Evolutionary conservation across 176 grass and related monocot genomes (phyloP).

Genomic region (Tillandsia fasciculata): DNA sequence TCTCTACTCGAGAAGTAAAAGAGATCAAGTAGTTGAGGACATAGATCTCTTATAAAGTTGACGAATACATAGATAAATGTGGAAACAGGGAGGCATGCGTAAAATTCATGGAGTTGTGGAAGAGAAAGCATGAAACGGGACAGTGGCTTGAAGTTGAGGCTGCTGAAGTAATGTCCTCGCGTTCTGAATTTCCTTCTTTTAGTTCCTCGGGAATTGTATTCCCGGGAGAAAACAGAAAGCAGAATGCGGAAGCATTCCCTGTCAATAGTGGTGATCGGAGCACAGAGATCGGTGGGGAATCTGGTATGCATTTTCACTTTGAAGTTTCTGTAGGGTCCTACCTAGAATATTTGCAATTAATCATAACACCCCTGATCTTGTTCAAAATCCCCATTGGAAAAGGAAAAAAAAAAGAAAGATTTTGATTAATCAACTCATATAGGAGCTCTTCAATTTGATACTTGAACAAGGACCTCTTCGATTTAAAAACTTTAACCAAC

Average conservation of each 20-base stretch:
- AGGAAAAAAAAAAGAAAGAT: background rate
- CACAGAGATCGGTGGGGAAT: conserved; percentile 52
- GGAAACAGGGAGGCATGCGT: conserved; percentile 68
- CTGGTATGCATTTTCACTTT: conserved; percentile 34
- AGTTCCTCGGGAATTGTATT: conserved; percentile 70
- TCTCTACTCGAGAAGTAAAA: background rate
- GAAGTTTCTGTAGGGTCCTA: background rate
- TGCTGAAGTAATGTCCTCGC: conserved; percentile 71
- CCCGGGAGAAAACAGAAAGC: conserved; percentile 47
- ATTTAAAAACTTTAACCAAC: no score
- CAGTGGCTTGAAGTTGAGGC: conserved; percentile 97
- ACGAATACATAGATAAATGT: background rate
- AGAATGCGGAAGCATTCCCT: conserved; percentile 25
- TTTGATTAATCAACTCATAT: no score
- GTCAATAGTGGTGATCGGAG: conserved; percentile 30
- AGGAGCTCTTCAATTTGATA: no score
- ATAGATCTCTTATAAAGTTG: background rate
- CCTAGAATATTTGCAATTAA: background rate
- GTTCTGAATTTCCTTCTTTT: conserved; percentile 81
- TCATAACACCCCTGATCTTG: background rate
- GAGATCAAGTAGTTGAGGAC: background rate
- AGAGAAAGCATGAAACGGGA: conserved; percentile 92
- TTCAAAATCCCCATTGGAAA: background rate
- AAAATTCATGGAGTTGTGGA: conserved; percentile 63
- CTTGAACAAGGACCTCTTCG: no score